Evolutionary conservation across 2,329 filamentous ascomycete genomes (phyloP), one percentile per base, ranked within the genome.

Genomic region (Cytospora piceae): DNA sequence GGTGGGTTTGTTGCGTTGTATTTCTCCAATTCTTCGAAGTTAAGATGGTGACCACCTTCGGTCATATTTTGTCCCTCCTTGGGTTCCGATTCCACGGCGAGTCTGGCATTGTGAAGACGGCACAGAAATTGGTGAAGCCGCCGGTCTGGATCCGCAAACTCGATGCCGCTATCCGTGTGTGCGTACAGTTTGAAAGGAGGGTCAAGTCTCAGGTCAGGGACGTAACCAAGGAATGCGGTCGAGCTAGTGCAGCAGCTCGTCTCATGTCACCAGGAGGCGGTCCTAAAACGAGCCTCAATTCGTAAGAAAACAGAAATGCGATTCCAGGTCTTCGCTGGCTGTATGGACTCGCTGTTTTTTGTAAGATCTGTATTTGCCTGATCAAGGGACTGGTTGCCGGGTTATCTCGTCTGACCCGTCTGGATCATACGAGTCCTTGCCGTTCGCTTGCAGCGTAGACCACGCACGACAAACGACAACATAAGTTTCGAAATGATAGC

Each of bases 331-430:
- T 27, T 12, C 60, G 29, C 27, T 57, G 32, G 60, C 60, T 54
- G 60, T 51, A 53, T 14, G 29, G 49, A 17, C 24, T 51, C n/a
- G 32, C 32, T 15, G 60, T 56, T 63, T 39, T 57, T 63, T 63
- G 53, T 29, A 63, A 46, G 22, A 57, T 52, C 29, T 57, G 61
- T 55, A 57, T 20, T 57, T 14, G 29, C 39, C 61, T 24, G 29
- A 57, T 57, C 53, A 63, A 57, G 49, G 29, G n/a, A 57, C n/a
- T 31, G 29, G 24, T 17, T 37, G 42, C 60, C 37, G 60, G 52
- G 60, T n/a, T 49, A 27, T 57, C 53, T 60, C 53, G 70, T 69
- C 69, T 71, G 70, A 70, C 70, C 72, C 69, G 64, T 69, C 68
- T 63, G 63, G 67, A 69, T 70, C 68, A 72, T 58, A 69, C 68